Percentiles rank a stretch among this genome's conserved stretches.
Evolutionary conservation across 495 filamentous ascomycete species (phyloP).

Genomic region (Penicillium manginii): DNA sequence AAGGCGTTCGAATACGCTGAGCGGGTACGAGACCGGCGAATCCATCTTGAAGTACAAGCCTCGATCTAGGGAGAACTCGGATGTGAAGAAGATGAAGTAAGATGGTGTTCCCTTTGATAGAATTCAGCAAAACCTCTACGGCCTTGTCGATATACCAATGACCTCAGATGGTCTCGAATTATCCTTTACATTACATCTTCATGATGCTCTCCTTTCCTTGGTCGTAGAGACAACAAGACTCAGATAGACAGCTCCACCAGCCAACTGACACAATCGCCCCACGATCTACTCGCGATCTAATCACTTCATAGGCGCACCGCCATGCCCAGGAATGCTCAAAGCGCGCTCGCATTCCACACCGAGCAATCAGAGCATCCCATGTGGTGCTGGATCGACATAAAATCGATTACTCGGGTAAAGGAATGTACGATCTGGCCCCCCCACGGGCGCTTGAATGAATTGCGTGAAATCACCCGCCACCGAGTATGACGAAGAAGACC

Average conservation of each 20-base stretch:
- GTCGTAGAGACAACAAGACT: slow-evolving; percentile 7
- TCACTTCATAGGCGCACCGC: slow-evolving; percentile 18
- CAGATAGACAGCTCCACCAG: slow-evolving; percentile 6
- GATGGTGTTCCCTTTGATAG: background rate
- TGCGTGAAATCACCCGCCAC: slow-evolving; percentile 24
- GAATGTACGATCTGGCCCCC: slow-evolving; percentile 24
- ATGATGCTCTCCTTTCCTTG: background rate
- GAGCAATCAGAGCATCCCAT: slow-evolving; percentile 4
- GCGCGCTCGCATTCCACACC: slow-evolving; percentile 19
- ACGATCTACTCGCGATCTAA: slow-evolving; percentile 11
- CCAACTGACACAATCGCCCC: slow-evolving; percentile 13
- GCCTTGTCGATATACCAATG: slow-evolving; percentile 4
- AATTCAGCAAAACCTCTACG: background rate
- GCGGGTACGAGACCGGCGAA: slow-evolving; percentile 27
- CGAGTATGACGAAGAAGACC: slow-evolving; percentile 24
- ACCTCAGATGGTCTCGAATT: slow-evolving; percentile 1
- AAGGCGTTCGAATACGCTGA: slow-evolving; percentile 31
- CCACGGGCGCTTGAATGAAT: slow-evolving; percentile 4
- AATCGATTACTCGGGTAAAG: slow-evolving; percentile 9
- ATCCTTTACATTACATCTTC: background rate
- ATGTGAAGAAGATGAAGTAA: slow-evolving; percentile 26
- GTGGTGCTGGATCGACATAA: slow-evolving; percentile 23
- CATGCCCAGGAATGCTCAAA: slow-evolving; percentile 28
- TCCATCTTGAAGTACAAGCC: slow-evolving; percentile 28
- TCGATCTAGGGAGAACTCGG: slow-evolving; percentile 3